A percentile compares a stretch with the other conserved stretches of the same genome.
phyloP scores from a whole-genome alignment of 345 rosid genomes.

The Isatis tinctoria region DNA sequence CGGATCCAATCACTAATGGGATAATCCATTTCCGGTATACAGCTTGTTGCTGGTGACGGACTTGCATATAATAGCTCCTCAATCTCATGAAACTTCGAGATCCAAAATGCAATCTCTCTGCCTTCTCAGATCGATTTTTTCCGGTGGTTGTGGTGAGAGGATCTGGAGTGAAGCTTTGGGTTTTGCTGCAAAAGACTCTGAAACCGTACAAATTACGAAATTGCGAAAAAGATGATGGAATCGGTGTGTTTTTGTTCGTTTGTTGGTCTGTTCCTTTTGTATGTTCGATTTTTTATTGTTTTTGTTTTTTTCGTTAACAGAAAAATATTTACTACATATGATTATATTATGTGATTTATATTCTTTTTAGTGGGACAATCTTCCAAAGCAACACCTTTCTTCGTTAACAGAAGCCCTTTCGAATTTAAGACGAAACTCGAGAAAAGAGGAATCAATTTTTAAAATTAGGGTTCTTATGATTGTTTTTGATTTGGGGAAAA shows the following conservation, averaged over 20 bases:
- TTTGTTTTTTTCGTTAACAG: too few species aligned
- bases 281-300: too few species aligned
- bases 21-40: conserved; percentile 74
- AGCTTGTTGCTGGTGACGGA: conserved; percentile 58
- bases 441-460: too few species aligned
- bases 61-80: conserved; percentile 60
- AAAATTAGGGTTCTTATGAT: too few species aligned
- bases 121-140: conserved; percentile 3
- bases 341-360: not conserved
- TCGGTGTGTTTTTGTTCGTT: conserved; percentile 29
- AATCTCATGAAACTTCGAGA: not conserved
- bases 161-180: conserved; percentile 27
- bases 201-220: conserved; percentile 20
- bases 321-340: not conserved
- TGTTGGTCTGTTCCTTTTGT: conserved; percentile 35
- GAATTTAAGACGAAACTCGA: too few species aligned
- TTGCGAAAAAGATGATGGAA: conserved; percentile 22
- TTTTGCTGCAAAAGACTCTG: conserved; percentile 9
- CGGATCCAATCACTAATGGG: conserved; percentile 60
- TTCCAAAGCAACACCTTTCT: too few species aligned
- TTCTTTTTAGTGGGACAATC: too few species aligned
- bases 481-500: too few species aligned
- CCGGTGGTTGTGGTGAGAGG: conserved; percentile 21
- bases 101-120: not conserved
- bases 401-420: too few species aligned